Evolutionary conservation across 306 rosid species (phyloP).

Genomic region (Quercus berberidifolia): DNA sequence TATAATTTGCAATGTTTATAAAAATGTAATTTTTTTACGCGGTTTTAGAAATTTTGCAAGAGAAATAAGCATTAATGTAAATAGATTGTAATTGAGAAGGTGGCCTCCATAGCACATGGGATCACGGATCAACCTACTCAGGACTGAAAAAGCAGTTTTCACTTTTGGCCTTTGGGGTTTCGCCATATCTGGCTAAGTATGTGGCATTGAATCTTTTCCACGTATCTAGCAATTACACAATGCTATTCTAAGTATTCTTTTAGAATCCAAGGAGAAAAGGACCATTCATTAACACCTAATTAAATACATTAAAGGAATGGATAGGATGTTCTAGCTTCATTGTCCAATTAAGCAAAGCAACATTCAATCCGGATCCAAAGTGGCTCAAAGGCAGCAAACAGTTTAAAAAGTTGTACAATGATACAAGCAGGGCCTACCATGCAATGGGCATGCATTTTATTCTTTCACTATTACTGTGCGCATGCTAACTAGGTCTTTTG

Average conservation of each 20-base stretch:
- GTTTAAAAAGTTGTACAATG: too few species aligned
- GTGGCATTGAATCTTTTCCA: background rate
- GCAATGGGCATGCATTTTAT: too few species aligned
- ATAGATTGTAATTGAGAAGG: too few species aligned
- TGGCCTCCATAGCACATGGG: too few species aligned
- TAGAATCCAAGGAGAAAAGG: background rate
- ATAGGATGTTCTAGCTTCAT: background rate
- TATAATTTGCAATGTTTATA: too few species aligned
- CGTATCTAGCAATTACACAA: background rate
- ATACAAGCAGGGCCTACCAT: constrained; percentile 3
- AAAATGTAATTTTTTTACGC: too few species aligned
- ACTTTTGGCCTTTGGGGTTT: background rate
- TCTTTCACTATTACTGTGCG: background rate
- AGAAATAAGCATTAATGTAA: too few species aligned
- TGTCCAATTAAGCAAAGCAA: background rate
- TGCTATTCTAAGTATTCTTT: background rate
- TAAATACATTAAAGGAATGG: background rate
- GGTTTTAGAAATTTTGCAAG: too few species aligned
- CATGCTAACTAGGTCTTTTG: background rate
- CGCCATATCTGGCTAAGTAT: background rate
- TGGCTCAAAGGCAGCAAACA: background rate
- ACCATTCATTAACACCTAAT: background rate
- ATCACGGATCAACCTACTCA: too few species aligned
- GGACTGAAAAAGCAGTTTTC: background rate
- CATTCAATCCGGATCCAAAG: constrained; percentile 9